Conservation (phyloP, 2,329 filamentous ascomycete genomes). For the Nigrospora osmanthi region DNA sequence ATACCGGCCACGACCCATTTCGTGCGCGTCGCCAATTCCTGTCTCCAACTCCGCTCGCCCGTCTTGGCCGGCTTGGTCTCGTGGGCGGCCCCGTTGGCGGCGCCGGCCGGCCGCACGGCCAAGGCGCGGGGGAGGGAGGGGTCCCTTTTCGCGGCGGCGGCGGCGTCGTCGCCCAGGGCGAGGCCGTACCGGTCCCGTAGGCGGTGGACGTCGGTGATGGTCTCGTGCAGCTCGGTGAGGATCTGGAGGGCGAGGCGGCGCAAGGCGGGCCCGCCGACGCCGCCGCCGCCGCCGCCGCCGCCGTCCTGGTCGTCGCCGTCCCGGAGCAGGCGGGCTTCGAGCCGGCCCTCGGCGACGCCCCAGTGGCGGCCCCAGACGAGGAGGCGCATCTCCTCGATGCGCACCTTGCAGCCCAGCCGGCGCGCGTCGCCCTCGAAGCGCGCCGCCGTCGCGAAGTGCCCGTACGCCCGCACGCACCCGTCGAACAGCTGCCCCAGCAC, state of each 20-base stretch:
- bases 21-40: constrained; percentile 24
- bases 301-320: constrained; percentile 11
- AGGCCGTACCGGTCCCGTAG: constrained; percentile 34
- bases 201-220: constrained; percentile 35
- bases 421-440: constrained; percentile 34
- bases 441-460: constrained; percentile 32
- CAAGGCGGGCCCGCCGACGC: constrained; percentile 20
- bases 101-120: no score
- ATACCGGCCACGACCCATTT: constrained; percentile 36
- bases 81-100: no score
- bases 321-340: constrained; percentile 32
- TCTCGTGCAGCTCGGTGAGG: constrained; percentile 31
- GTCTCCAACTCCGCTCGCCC: constrained; percentile 23
- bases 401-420: constrained; percentile 36
- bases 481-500: constrained; percentile 38
- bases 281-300: neutral
- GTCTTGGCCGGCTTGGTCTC: no score
- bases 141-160: neutral
- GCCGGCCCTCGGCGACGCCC: constrained; percentile 35
- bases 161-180: constrained; percentile 24
- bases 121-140: no score
- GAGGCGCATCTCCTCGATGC: constrained; percentile 41
- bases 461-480: constrained; percentile 37
- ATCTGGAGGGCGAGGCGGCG: constrained; percentile 31
- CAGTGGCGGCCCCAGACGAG: constrained; percentile 39